Conservation (phyloP, 768 basidiomycete genomes). For the Suillus plorans region DNA sequence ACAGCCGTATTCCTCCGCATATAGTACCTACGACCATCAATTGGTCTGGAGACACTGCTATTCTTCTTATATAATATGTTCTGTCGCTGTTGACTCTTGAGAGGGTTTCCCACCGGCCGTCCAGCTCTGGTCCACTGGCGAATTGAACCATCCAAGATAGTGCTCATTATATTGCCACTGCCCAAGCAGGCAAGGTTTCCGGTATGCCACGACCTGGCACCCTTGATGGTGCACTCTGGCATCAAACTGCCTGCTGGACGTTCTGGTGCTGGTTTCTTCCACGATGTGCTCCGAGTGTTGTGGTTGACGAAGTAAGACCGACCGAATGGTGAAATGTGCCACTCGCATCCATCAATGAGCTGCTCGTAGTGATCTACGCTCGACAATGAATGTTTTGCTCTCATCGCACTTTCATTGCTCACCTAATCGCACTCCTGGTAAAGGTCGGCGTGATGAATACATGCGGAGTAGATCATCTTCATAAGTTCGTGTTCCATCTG, state of each 20-base stretch:
- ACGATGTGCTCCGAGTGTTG: not conserved
- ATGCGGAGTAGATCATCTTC: not conserved
- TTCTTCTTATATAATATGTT: too few species aligned
- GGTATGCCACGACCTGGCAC: not conserved
- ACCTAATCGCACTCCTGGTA: not conserved
- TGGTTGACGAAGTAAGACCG: not conserved
- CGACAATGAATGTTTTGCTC: too few species aligned
- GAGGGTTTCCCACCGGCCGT: not conserved
- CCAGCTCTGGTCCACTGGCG: not conserved
- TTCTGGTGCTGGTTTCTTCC: not conserved
- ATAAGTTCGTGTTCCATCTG: too few species aligned
- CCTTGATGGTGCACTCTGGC: not conserved
- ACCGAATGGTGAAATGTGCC: not conserved
- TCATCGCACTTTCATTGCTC: not conserved
- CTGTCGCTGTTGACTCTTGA: not conserved
- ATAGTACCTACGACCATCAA: not conserved
- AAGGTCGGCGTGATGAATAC: not conserved
- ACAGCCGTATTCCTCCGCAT: not conserved
- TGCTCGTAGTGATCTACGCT: not conserved
- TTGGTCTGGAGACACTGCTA: not conserved
- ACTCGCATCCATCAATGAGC: not conserved
- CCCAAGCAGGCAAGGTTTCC: not conserved
- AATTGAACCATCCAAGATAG: not conserved
- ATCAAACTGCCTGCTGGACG: not conserved
- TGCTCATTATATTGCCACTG: not conserved